Evolutionary conservation across 345 rosid genomes (phyloP), one percentile per base, ranked within the genome.

Genomic region (Dovyalis caffra): DNA sequence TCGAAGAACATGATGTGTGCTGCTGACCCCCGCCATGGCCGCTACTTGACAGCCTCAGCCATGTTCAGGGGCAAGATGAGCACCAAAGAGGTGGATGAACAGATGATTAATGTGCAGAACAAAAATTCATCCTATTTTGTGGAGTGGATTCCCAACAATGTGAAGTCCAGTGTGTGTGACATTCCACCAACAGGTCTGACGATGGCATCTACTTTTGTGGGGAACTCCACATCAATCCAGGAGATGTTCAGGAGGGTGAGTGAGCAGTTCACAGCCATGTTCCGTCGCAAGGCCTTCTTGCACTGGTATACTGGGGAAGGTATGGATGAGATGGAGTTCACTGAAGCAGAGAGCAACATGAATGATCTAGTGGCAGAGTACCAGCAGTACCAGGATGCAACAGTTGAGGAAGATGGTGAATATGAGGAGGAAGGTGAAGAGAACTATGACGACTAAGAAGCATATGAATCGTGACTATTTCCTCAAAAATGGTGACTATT

Each of bases 271-370:
- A 94, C 98, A 0, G 98, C 97, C 34, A 94, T 94, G 98, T 94
- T 90, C 82, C 88, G 98, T 49, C 90, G 98, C 74, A 94, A 94
- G 80, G 98, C 98, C 25, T 94, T 94, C 75, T 74, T 94, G 88
- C 98, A 94, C 74, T 94, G 98, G 98, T 94, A 94, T 28, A 94
- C 98, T 0, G 98, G 98, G 1, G 98, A 94, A 85, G 98, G 98
- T 0, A 94, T 94, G 98, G 98, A 94, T 18, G 98, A 94, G 75
- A 94, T 94, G 98, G 98, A 94, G 80, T 94, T 92, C 82, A 94
- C 98, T 0, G 98, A 94, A 82, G 98, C 98, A 6, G 98, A 94
- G 83, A 94, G 98, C 81, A 94, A 94, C 85, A 94, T 94, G 98
- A 94, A 94, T 47, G 98, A 94, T 81, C 86, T 94, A 32, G 98